phyloP scores from a whole-genome alignment of 352 stramenopile genomes.

The Pythium aquatile region DNA sequence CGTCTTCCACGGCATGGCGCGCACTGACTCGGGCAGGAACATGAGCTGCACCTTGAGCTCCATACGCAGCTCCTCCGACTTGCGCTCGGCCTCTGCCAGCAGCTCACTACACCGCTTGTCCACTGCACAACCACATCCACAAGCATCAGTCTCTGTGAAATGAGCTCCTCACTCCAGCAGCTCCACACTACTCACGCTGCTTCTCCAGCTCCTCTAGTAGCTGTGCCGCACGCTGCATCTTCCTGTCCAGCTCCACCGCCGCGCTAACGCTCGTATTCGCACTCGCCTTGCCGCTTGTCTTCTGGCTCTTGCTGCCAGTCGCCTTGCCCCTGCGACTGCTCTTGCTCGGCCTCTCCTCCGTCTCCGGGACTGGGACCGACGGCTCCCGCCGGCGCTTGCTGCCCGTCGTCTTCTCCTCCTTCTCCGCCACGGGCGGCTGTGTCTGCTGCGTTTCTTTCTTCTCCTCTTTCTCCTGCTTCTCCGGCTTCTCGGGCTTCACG shows the following conservation, averaged over 20 bases:
- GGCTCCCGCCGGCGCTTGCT: slow-evolving; percentile 24
- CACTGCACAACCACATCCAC: slow-evolving; percentile 30
- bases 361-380: not conserved
- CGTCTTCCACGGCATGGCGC: slow-evolving; percentile 75
- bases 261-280: slow-evolving; percentile 21
- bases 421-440: not conserved
- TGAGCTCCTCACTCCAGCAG: not conserved
- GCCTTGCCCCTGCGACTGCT: slow-evolving; percentile 4
- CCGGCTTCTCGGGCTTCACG: slow-evolving; percentile 17
- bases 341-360: slow-evolving; percentile 1
- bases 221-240: slow-evolving; percentile 38
- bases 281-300: slow-evolving; percentile 27
- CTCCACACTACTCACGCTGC: slow-evolving; percentile 36
- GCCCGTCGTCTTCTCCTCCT: not conserved
- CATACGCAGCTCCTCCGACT: slow-evolving; percentile 62
- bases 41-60: slow-evolving; percentile 81
- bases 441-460: slow-evolving; percentile 7
- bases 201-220: slow-evolving; percentile 63
- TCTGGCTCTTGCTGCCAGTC: slow-evolving; percentile 7
- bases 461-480: slow-evolving; percentile 20
- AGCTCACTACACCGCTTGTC: slow-evolving; percentile 65
- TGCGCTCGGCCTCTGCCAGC: slow-evolving; percentile 46
- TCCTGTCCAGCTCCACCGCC: slow-evolving; percentile 34
- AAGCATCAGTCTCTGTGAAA: slow-evolving; percentile 2
- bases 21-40: slow-evolving; percentile 66